These are phyloP conservation scores for Colletotrichum spaethianum DNA, from an alignment of 2,329 filamentous ascomycete species.

Conservation along the genomic window DNA sequence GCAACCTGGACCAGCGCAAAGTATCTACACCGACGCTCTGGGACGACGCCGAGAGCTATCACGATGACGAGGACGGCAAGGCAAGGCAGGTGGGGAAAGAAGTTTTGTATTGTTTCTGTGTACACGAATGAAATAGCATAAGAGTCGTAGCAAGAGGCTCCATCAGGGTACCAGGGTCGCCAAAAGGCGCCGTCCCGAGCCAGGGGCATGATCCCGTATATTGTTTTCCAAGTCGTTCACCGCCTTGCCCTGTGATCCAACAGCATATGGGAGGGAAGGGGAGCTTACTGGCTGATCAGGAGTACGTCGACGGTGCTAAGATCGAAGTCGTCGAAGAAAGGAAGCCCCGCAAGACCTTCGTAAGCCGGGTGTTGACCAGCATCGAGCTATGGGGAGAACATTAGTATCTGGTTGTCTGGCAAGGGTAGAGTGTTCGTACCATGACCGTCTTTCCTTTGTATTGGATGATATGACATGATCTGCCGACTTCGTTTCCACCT, in stretches of 20 bases:
- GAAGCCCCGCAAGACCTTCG: slow-evolving; percentile 91
- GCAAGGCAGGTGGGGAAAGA: slow-evolving; percentile 39
- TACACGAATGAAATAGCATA: slow-evolving; percentile 40
- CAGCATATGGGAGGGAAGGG: slow-evolving; percentile 40
- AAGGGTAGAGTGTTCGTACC: slow-evolving; percentile 69
- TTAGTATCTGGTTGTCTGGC: not conserved
- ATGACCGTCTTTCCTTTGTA: slow-evolving; percentile 99
- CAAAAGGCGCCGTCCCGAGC: slow-evolving; percentile 21
- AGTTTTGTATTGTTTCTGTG: slow-evolving; percentile 44
- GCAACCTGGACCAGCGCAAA: slow-evolving; percentile 1
- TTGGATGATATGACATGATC: slow-evolving; percentile 97
- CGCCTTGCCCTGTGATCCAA: slow-evolving; percentile 46
- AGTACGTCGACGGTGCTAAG: slow-evolving; percentile 97
- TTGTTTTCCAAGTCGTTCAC: slow-evolving; percentile 39
- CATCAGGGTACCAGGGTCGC: slow-evolving; percentile 28
- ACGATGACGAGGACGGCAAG: slow-evolving; percentile 39
- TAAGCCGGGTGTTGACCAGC: slow-evolving; percentile 97
- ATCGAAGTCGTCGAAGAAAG: slow-evolving; percentile 99
- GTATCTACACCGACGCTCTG: slow-evolving; percentile 17
- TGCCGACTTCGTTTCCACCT: slow-evolving; percentile 95
- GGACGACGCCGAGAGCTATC: slow-evolving; percentile 23
- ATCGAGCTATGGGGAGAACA: slow-evolving; percentile 77
- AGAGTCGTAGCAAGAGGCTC: slow-evolving; percentile 39
- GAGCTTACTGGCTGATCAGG: slow-evolving; percentile 97
- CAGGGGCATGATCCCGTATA: slow-evolving; percentile 29